Conservation (phyloP, 1,284 basidiomycete genomes). For the Ceratobasidium sp. region DNA sequence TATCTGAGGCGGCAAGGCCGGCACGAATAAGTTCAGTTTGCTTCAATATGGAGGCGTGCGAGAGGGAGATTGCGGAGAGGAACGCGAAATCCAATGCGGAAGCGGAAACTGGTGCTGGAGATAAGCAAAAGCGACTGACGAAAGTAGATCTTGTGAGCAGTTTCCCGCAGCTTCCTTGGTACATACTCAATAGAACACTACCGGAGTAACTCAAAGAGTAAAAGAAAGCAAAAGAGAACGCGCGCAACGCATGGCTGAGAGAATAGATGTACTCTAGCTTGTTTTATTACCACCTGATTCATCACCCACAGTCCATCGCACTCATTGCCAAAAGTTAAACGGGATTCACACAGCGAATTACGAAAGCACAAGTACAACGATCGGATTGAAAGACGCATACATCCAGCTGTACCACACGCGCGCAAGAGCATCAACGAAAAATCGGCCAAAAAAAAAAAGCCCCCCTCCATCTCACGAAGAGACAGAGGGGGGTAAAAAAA, state of each 20-base stretch:
- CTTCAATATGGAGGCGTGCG: constrained; percentile 87
- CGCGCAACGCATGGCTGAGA: constrained; percentile 89
- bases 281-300: constrained; percentile 50
- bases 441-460: too few species aligned
- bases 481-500: too few species aligned
- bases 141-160: constrained; percentile 87
- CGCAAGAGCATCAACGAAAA: too few species aligned
- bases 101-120: constrained; percentile 60
- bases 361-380: too few species aligned
- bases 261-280: constrained; percentile 55
- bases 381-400: too few species aligned
- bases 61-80: constrained; percentile 71
- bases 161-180: constrained; percentile 6
- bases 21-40: constrained; percentile 90
- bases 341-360: too few species aligned
- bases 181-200: constrained; percentile 39
- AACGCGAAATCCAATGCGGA: constrained; percentile 67
- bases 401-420: too few species aligned
- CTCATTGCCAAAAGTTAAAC: not conserved
- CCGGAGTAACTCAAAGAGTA: constrained; percentile 90
- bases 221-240: constrained; percentile 82
- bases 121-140: constrained; percentile 67
- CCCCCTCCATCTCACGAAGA: too few species aligned
- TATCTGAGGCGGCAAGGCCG: constrained; percentile 84
- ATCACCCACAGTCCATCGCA: not conserved